Percentiles rank a stretch among this genome's conserved stretches.
These are phyloP conservation scores for Monosporascus sp. DNA, from an alignment of 2,329 filamentous ascomycete species.

Conservation along the genomic window DNA sequence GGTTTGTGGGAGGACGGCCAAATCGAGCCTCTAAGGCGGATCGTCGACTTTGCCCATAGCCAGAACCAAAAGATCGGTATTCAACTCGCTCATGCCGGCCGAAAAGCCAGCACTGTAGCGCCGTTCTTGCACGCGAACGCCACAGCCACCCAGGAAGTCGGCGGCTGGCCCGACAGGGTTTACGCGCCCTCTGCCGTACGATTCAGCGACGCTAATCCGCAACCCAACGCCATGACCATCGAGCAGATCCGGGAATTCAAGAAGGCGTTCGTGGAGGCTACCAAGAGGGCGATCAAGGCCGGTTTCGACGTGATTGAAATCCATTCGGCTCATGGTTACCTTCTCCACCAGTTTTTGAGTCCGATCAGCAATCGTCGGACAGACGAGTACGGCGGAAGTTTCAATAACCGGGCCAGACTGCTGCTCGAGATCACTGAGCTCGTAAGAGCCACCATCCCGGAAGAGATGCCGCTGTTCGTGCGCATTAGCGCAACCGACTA, in stretches of 20 bases:
- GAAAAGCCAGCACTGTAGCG: slow-evolving; percentile 31
- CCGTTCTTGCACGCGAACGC: slow-evolving; percentile 26
- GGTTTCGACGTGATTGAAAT: slow-evolving; percentile 65
- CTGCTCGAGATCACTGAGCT: slow-evolving; percentile 62
- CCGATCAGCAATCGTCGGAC: slow-evolving; percentile 65
- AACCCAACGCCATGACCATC: slow-evolving; percentile 53
- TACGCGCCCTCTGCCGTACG: slow-evolving; percentile 52
- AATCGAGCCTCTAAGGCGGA: slow-evolving; percentile 40
- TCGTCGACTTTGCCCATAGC: slow-evolving; percentile 39
- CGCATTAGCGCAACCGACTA: slow-evolving; percentile 64
- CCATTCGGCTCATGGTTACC: slow-evolving; percentile 75
- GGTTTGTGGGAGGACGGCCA: slow-evolving; percentile 71
- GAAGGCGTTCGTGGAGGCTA: slow-evolving; percentile 29
- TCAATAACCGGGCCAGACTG: slow-evolving; percentile 67
- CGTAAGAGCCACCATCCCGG: slow-evolving; percentile 55
- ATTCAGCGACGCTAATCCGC: slow-evolving; percentile 50
- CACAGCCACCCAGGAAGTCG: slow-evolving; percentile 24
- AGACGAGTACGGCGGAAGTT: slow-evolving; percentile 62
- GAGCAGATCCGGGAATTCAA: slow-evolving; percentile 31
- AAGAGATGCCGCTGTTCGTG: slow-evolving; percentile 62
- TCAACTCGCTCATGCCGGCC: slow-evolving; percentile 63
- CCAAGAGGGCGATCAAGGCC: slow-evolving; percentile 33
- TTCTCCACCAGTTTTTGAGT: slow-evolving; percentile 65
- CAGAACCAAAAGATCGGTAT: slow-evolving; percentile 62
- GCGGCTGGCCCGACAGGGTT: slow-evolving; percentile 34